Base-by-base conservation (phyloP, 2,329 filamentous ascomycete genomes). In the Pseudocercospora eumusae region DNA sequence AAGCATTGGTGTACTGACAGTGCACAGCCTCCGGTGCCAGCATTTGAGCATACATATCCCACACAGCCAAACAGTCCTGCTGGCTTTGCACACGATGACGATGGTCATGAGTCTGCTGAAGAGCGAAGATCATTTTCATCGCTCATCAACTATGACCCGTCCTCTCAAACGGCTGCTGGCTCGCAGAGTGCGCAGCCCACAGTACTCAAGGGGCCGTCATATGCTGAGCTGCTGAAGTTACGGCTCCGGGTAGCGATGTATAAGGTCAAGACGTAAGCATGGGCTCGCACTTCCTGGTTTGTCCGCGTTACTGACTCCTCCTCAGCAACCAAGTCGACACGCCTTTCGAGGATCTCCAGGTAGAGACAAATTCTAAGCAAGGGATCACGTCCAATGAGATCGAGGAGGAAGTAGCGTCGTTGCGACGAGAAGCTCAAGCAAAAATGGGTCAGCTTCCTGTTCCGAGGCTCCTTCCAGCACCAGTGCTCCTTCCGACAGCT, bases 221-320 rank as follows among this genome's bases (percentile, higher is more conserved):
- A 65, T 76, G 87, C 86, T 20, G 84, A 89, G 71, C 84, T 86
- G 54, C 79, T 92, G 49, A 83, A 83, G 56, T 81, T 91, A 9
- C 84, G 89, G n/a, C 83, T 93, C 15, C 82, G 84, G 27, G 83
- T 92, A 20, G 90, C 88, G 13, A 84, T 84, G 71, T 92, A 92
- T 80, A 92, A 92, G 76, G 81, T 93, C 21, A 45, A 50, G 36
- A 63, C 61, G 61, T 60, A 57, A 60, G 61, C 57, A 7, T n/a
- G 8, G 13, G 36, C 28, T 47, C 23, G 23, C 10, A 9, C 6
- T 25, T 7, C 7, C 13, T 40, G 23, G 4, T 7, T 15, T 28
- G 10, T 10, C 21, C 23, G 23, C 15, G 31, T 21, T 40, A 25
- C 47, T 52, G 25, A 33, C 28, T 21, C 15, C 9, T 18, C 21